Conservation (phyloP, 441 rosid genomes). For the Mallotus japonicus region DNA sequence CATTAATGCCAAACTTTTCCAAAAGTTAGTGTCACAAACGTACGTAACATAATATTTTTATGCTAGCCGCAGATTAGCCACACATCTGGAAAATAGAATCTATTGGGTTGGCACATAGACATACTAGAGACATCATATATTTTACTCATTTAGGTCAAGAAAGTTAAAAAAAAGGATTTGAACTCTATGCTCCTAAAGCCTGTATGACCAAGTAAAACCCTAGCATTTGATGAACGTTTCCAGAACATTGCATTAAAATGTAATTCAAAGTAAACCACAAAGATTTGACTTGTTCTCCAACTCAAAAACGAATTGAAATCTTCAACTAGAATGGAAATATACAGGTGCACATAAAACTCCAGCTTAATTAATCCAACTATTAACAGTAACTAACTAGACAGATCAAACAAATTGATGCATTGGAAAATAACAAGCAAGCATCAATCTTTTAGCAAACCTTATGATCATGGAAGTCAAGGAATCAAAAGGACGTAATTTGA, state of each 20-base stretch:
- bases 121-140: background rate
- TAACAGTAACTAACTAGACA: background rate
- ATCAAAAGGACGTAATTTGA: background rate
- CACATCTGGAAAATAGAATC: background rate
- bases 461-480: conserved; percentile 6
- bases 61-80: background rate
- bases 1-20: background rate
- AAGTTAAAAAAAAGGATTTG: conserved; percentile 2
- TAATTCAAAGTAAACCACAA: conserved; percentile 1
- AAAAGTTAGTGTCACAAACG: background rate
- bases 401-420: background rate
- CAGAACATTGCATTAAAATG: background rate
- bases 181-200: background rate
- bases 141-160: conserved; percentile 1
- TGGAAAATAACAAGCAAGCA: background rate
- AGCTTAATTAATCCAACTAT: background rate
- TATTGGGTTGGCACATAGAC: background rate
- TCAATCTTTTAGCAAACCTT: background rate
- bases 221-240: background rate
- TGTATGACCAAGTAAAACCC: background rate
- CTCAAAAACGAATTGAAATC: background rate
- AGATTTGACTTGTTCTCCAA: background rate
- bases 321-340: background rate
- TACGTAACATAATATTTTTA: background rate
- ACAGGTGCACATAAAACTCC: background rate